Evolutionary conservation across 1,284 basidiomycete genomes (phyloP), one percentile per base, ranked within the genome.

Genomic region (Rhodotorula sp.): DNA sequence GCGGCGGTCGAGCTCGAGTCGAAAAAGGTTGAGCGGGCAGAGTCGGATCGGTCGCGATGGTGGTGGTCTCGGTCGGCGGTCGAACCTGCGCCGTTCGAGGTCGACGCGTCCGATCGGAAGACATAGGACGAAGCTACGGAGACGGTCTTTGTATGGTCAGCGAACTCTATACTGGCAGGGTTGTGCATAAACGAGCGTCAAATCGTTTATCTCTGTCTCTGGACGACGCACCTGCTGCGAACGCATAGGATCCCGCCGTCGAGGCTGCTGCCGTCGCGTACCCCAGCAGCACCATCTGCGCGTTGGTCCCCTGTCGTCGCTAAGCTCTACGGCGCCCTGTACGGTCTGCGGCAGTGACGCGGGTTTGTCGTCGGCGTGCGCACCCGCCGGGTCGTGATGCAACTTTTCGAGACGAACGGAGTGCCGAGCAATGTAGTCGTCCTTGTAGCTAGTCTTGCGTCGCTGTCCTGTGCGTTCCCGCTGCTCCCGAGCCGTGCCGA

Each of bases 41-140:
- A 30, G 45, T n/a, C 17, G 45, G 20, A 7, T 8, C 5, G 18
- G 18, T 29, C 5, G 59, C 17, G 45, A 18, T 42, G 37, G 37
- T 42, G 37, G 10, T 42, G 37, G 37, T 42, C 37, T 42, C 37
- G 37, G 24, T 8, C 49, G 24, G 22, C 22, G 22, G 12, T 24
- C 22, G 49, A 14, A 24, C 20, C n/a, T 22, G 29, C 18, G 18
- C 14, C 45, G 12, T 44, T 4, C 54, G 65, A 64, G 30, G 46
- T 55, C 18, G 60, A 62, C 3, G 60, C 60, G 42, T 64, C 69
- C 3, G 59, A 5, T 1, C 66, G 30, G 17, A 53, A 58, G 30
- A 71, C 62, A 51, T 71, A 71, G 1, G 66, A 59, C 29, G 62
- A 65, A 1, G 69, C 69, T 71, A 60, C 4, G 4, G 20, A 17